Base-by-base conservation (phyloP, 225 moss, liverwort and hornwort species). In the Marchantia polymorpha region DNA sequence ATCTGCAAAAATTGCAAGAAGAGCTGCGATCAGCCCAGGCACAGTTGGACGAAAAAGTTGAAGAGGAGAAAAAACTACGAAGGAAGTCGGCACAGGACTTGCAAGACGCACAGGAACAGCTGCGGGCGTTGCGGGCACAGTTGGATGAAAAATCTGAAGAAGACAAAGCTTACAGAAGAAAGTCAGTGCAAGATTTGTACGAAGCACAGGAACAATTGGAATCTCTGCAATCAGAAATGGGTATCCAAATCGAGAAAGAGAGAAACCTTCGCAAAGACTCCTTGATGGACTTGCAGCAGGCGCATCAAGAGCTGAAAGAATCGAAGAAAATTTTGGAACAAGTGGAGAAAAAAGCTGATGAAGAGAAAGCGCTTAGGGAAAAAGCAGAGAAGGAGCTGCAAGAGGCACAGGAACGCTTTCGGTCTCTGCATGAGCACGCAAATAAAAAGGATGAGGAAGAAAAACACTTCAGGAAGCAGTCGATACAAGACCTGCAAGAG, bases 361-460 rank as follows among this genome's bases (percentile, higher is more conserved):
- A 69, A 46, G 82, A 85, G 23, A 72, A 76, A 8, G 76, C 77
- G 2, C 58, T 30, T 3, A 79, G 72, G 9, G 25, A 70, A 50
- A 72, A 79, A 1, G 17, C 66, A 12, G 72, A 79, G 53, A 46
- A 72, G 48, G 76, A 82, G 59, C 80, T 76, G 79, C 78, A 23
- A 19, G 82, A 63, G 8, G 64, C 53, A 47, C 31, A 80, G 23
- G 63, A 82, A 48, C 70, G 76, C 7, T 7, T 61, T 12, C 31
- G 23, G 49, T 54, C 58, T 7, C 66, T 59, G 15, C 70, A 47
- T 10, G 52, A 48, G 19, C 77, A 77, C 19, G 4, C 50, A 25
- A 9, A 39, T 5, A 51, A 64, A 63, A 77, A 54, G 15, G 64
- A 63, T 0, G 64, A 50, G 26, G 77, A 50, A 63, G 64, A 64